Evolutionary conservation across 352 stramenopile genomes (phyloP).

Genomic region (Pythium guiyangense): DNA sequence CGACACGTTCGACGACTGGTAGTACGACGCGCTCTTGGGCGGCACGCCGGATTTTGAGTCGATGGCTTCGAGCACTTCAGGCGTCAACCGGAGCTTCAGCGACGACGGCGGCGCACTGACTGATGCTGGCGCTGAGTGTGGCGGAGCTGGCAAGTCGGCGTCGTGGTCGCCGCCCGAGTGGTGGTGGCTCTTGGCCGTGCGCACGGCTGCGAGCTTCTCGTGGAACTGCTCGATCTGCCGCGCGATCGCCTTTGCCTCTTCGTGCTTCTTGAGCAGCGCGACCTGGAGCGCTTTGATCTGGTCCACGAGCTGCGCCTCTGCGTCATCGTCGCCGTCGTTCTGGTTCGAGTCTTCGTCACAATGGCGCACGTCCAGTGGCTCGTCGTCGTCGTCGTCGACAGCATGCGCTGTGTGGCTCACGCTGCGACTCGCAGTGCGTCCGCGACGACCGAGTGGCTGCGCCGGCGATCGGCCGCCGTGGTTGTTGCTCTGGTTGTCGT

Average conservation of each 20-base stretch:
- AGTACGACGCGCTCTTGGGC: constrained; percentile 37
- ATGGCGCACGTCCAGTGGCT: constrained; percentile 5
- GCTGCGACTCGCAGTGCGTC: background rate
- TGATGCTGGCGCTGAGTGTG: constrained; percentile 12
- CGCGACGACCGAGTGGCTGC: constrained; percentile 1
- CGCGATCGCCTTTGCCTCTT: constrained; percentile 70
- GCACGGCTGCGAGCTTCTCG: constrained; percentile 41
- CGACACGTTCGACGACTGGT: constrained; percentile 59
- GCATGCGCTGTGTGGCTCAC: background rate
- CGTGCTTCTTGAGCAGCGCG: constrained; percentile 66
- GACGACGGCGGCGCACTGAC: constrained; percentile 2
- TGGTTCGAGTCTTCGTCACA: constrained; percentile 46
- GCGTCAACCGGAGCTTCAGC: constrained; percentile 45
- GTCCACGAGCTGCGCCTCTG: constrained; percentile 50
- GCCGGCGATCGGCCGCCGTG: background rate
- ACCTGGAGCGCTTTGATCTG: constrained; percentile 67
- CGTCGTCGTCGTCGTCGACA: constrained; percentile 12
- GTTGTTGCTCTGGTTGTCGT: constrained; percentile 19
- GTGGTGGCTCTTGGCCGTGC: constrained; percentile 4
- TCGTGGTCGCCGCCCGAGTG: background rate
- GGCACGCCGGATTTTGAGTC: constrained; percentile 45
- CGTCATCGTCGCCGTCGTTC: constrained; percentile 33
- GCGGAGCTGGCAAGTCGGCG: background rate
- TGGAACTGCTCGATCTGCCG: constrained; percentile 47
- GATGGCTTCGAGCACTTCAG: constrained; percentile 55